Evolutionary conservation across 495 filamentous ascomycete species (phyloP).

Genomic region (Xylaria sp.): DNA sequence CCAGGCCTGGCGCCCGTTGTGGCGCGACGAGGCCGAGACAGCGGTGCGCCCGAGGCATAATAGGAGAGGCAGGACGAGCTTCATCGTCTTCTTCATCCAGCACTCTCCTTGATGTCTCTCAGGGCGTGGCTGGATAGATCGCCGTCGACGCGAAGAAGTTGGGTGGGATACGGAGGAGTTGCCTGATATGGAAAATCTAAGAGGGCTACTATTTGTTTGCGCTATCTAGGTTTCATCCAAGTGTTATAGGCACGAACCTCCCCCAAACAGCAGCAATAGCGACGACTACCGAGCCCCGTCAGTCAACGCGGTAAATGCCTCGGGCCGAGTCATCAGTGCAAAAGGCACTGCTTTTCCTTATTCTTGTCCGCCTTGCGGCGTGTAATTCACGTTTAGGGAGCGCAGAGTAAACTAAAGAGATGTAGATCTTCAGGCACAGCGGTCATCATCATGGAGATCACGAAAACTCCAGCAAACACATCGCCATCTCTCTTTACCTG

Average conservation of each 20-base stretch:
- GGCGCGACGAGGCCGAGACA: slow-evolving; percentile 28
- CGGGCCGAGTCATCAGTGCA: background rate
- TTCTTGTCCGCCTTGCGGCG: background rate
- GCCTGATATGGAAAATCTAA: background rate
- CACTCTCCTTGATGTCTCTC: background rate
- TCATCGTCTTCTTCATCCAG: slow-evolving; percentile 28
- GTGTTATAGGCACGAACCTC: background rate
- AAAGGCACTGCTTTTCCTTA: background rate
- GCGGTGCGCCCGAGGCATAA: slow-evolving; percentile 17
- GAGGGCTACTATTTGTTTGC: background rate
- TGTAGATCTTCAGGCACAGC: slow-evolving; percentile 2
- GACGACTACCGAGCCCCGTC: background rate
- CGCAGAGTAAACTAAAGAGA: background rate
- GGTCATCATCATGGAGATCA: background rate
- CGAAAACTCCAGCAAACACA: background rate
- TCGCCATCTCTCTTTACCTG: too few relatives aligned
- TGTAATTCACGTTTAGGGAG: background rate
- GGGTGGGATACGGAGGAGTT: background rate
- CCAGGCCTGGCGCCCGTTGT: slow-evolving; percentile 36
- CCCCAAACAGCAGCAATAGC: background rate
- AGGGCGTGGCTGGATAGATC: background rate
- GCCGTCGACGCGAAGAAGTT: background rate
- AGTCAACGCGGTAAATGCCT: background rate
- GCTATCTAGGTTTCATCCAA: background rate
- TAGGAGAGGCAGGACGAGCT: slow-evolving; percentile 22